Evolutionary conservation across 2,329 filamentous ascomycete species (phyloP), one percentile per base, ranked within the genome.

Genomic region (Aphanocladium album): DNA sequence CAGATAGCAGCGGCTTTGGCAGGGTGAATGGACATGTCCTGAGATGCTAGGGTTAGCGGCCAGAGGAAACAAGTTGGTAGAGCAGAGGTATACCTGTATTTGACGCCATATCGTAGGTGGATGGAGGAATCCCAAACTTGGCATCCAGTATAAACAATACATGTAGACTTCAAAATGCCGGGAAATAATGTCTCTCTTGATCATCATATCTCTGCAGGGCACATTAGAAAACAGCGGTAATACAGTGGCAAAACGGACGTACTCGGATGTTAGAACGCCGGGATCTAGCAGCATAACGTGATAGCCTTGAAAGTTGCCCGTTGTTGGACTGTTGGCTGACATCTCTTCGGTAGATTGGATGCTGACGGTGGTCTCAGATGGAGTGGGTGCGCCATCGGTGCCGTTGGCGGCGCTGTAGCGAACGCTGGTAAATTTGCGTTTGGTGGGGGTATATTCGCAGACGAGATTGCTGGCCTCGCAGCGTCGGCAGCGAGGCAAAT

Each of bases 391-490:
- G 30, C 35, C 50, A 5, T 62, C 60, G 35, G 53, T 21, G 25
- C 59, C 62, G 45, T 52, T 25, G 45, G 64, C 57, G 7, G 59
- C 61, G 43, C 68, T 64, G 60, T 69, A 64, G 25, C 66, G 70
- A 41, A 74, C 67, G 57, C 71, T 73, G 59, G 70, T 68, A 56
- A 77, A 76, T 52, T 72, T 73, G 43, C 76, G 69, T 64, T 74
- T 77, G 16, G 73, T 69, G 0, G 72, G 69, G 16, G 70, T 72
- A 62, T 78, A 78, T 63, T 77, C 75, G 67, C 76, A 78, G 17
- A 58, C 53, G n/a, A 77, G 63, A 27, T 70, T 68, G 33, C 67
- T 66, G 1, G 62, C 62, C 50, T 74, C 70, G 63, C 76, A 78
- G 58, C 76, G 67, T 62, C 72, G 71, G 63, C 76, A 78, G 30